Conservation (phyloP, 164 flowering plant species). For the Annona squamosa region DNA sequence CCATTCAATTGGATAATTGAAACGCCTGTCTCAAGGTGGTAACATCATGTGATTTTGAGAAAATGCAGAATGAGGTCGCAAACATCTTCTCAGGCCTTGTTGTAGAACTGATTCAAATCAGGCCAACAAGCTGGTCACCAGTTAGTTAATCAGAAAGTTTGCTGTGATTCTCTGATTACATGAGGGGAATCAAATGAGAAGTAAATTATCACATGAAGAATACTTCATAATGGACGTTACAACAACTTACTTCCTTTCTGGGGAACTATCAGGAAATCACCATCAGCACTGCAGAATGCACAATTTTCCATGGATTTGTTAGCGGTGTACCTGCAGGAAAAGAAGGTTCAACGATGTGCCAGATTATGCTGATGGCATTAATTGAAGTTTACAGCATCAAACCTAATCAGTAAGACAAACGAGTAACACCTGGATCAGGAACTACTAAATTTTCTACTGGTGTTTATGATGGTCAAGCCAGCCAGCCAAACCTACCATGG, state of each 20-base stretch:
- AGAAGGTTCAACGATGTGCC: constrained; percentile 1
- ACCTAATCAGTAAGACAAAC: background rate
- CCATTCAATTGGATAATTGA: no score
- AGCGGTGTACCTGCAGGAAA: constrained; percentile 71
- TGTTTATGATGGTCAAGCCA: background rate
- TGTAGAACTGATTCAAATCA: background rate
- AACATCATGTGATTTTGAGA: no score
- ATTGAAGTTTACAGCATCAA: background rate
- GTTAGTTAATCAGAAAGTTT: background rate
- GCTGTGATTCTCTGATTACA: background rate
- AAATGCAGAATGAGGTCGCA: no score
- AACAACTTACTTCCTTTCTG: constrained; percentile 80
- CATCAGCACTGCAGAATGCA: constrained; percentile 97
- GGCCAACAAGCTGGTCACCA: background rate
- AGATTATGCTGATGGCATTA: background rate
- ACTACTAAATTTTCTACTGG: background rate
- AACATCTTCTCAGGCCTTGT: background rate
- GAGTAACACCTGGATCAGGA: background rate
- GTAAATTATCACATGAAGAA: no score
- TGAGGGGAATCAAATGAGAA: background rate
- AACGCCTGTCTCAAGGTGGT: no score
- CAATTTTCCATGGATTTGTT: constrained; percentile 78
- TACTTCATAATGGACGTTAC: background rate
- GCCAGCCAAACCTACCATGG: background rate
- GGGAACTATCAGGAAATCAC: constrained; percentile 92